Evolutionary conservation across 2,329 filamentous ascomycete genomes (phyloP).

Genomic region (Aspergillus aculeatus): DNA sequence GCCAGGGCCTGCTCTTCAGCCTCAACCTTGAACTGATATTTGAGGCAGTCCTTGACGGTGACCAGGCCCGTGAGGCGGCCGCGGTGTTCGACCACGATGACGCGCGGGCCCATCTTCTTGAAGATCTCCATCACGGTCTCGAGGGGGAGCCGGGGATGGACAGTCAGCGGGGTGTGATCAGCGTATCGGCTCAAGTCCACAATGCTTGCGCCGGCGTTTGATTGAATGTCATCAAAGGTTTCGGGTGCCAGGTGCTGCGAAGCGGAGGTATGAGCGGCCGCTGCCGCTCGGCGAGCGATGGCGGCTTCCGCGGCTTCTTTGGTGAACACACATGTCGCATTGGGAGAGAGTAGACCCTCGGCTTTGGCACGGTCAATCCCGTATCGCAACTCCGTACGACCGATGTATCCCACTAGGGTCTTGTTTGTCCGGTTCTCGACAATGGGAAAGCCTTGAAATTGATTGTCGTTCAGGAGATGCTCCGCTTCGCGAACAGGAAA

Average conservation of each 20-base stretch:
- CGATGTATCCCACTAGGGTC: slow-evolving; percentile 84
- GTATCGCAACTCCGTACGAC: slow-evolving; percentile 85
- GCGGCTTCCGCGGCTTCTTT: slow-evolving; percentile 49
- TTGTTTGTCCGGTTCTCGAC: slow-evolving; percentile 71
- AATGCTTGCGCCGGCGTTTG: slow-evolving; percentile 55
- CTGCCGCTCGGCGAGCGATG: slow-evolving; percentile 29
- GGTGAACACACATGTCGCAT: slow-evolving; percentile 71
- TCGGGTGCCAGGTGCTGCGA: slow-evolving; percentile 39
- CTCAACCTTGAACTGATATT: slow-evolving; percentile 96
- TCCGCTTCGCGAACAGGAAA: slow-evolving; percentile 76
- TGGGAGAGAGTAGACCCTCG: slow-evolving; percentile 63
- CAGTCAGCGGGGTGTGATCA: slow-evolving; percentile 83
- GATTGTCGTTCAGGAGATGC: slow-evolving; percentile 70
- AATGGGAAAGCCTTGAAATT: slow-evolving; percentile 90
- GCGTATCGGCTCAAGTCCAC: slow-evolving; percentile 86
- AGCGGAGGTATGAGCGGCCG: slow-evolving; percentile 14
- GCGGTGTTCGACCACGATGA: slow-evolving; percentile 88
- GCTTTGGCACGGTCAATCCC: slow-evolving; percentile 78
- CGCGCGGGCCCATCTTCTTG: slow-evolving; percentile 92
- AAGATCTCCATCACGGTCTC: slow-evolving; percentile 99
- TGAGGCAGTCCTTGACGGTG: slow-evolving; percentile 94
- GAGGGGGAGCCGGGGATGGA: slow-evolving; percentile 84
- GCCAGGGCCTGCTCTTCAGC: slow-evolving; percentile 66
- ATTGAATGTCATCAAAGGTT: slow-evolving; percentile 61
- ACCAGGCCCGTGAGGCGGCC: slow-evolving; percentile 81